A percentile compares a stretch with the other conserved stretches of the same genome.
Evolutionary conservation across 208 protist genomes (phyloP).

Genomic region (Borovskyia barvae): DNA sequence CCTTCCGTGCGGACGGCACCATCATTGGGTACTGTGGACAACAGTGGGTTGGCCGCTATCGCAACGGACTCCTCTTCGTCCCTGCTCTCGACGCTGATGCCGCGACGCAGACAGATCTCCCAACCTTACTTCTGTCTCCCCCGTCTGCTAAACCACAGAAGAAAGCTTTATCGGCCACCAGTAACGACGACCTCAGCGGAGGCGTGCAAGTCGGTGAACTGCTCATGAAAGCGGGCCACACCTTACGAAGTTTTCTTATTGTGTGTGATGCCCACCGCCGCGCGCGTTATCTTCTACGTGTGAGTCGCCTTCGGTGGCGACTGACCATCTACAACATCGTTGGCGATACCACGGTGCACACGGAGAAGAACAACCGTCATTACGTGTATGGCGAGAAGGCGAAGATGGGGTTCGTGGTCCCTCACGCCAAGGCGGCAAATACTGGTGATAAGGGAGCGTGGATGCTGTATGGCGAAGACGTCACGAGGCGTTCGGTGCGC

Average conservation of each 20-base stretch:
- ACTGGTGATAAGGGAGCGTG: constrained; percentile 18
- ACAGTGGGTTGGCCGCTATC: constrained; percentile 27
- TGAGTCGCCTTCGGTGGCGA: constrained; percentile 47
- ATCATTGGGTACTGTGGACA: constrained; percentile 28
- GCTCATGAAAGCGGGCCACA: constrained; percentile 57
- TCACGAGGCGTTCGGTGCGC: constrained; percentile 8
- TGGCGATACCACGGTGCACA: constrained; percentile 34
- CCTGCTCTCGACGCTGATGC: background rate
- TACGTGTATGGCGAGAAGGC: constrained; percentile 37
- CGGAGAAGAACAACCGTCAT: constrained; percentile 36
- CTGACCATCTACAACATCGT: constrained; percentile 50
- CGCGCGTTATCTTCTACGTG: constrained; percentile 46
- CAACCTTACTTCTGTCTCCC: background rate
- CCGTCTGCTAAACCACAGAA: background rate
- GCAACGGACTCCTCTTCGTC: constrained; percentile 14
- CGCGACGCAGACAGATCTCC: background rate
- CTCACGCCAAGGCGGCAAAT: constrained; percentile 13
- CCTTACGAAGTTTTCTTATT: constrained; percentile 50
- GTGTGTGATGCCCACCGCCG: constrained; percentile 53
- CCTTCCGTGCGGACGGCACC: constrained; percentile 29
- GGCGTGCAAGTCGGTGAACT: constrained; percentile 36
- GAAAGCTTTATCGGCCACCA: background rate
- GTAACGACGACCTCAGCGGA: background rate
- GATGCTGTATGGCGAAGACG: constrained; percentile 41
- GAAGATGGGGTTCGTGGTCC: constrained; percentile 40